A percentile compares a stretch with the other conserved stretches of the same genome.
These are phyloP conservation scores for Furcasterigmium sp. DNA, from an alignment of 2,329 filamentous ascomycete species.

Conservation along the genomic window DNA sequence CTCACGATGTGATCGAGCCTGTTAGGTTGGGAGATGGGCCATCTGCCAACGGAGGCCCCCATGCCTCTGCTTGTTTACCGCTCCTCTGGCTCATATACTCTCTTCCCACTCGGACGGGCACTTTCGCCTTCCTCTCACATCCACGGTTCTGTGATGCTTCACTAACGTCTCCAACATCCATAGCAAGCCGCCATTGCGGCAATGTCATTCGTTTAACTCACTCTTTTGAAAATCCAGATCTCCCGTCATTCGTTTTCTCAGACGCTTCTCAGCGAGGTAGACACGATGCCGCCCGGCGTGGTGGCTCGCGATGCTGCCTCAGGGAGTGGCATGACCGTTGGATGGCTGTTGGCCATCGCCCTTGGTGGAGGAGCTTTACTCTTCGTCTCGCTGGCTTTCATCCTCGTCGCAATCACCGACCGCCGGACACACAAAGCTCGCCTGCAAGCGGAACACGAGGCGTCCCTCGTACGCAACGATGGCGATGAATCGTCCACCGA, in stretches of 20 bases:
- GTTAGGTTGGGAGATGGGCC: background rate
- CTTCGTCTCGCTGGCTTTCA: constrained; percentile 34
- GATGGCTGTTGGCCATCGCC: constrained; percentile 39
- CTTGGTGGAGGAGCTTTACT: constrained; percentile 41
- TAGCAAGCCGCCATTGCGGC: background rate
- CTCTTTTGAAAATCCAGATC: background rate
- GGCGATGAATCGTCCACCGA: constrained; percentile 7
- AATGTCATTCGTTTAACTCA: background rate
- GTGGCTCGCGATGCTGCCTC: background rate
- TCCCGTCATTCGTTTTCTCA: no score
- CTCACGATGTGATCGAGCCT: background rate
- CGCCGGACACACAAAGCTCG: constrained; percentile 17
- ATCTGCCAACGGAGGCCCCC: background rate
- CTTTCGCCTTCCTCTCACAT: background rate
- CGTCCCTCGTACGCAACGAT: background rate
- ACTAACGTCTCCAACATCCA: background rate
- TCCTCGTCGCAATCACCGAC: constrained; percentile 34
- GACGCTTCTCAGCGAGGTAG: no score
- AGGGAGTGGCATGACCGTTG: constrained; percentile 16
- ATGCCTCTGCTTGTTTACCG: constrained; percentile 1
- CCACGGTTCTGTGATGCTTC: background rate
- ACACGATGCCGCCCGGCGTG: background rate
- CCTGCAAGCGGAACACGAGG: background rate
- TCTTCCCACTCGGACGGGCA: background rate
- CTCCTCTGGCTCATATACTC: background rate